These are phyloP conservation scores for Fusarium virguliforme DNA, from an alignment of 2,329 filamentous ascomycete species.

Conservation along the genomic window DNA sequence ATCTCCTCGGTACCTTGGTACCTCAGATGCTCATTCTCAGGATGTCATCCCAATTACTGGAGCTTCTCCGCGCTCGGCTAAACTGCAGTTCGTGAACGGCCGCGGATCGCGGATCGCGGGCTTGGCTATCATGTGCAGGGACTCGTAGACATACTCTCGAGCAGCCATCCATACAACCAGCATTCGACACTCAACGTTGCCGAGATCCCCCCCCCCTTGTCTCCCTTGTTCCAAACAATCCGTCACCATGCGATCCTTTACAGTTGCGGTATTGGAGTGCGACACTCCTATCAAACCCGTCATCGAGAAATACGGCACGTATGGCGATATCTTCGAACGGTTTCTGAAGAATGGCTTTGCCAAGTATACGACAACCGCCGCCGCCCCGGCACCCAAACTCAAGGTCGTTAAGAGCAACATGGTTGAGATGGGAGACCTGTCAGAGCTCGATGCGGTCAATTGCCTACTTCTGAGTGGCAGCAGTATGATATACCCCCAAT, in stretches of 20 bases:
- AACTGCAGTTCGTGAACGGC: background rate
- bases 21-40: too few relatives aligned
- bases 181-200: background rate
- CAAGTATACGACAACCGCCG: background rate
- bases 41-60: background rate
- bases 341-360: background rate
- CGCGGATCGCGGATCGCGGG: background rate
- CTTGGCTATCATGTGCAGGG: too few relatives aligned
- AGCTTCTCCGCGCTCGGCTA: background rate
- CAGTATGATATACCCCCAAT: too few relatives aligned
- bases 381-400: background rate
- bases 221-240: background rate
- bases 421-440: background rate
- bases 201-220: background rate
- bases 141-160: too few relatives aligned
- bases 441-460: too few relatives aligned
- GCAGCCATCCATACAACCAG: background rate
- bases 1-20: background rate
- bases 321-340: background rate
- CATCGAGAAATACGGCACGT: background rate
- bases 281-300: background rate
- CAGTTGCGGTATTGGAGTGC: fast-evolving
- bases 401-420: background rate
- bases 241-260: background rate
- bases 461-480: too few relatives aligned